Evolutionary conservation across 2,329 filamentous ascomycete genomes (phyloP).

Genomic region (Trichoderma citrinoviride): DNA sequence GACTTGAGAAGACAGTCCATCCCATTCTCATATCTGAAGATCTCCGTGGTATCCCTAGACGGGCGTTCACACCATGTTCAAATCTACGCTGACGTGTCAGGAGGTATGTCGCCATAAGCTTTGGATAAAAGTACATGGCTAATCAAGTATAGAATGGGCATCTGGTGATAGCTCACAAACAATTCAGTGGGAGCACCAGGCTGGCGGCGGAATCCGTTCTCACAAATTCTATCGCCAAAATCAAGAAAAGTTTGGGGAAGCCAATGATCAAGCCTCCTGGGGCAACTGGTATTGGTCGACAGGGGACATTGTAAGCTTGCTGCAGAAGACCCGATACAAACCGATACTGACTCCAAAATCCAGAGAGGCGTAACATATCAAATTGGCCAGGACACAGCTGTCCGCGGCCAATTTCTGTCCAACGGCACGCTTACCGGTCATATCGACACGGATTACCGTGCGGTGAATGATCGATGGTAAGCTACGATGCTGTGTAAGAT

Average conservation of each 20-base stretch:
- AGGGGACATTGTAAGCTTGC: slow-evolving; percentile 41
- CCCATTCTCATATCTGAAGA: slow-evolving; percentile 67
- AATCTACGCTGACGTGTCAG: slow-evolving; percentile 68
- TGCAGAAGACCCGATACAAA: not conserved
- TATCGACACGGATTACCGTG: slow-evolving; percentile 60
- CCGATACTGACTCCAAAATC: not conserved
- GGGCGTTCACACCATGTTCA: slow-evolving; percentile 62
- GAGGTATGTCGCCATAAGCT: slow-evolving; percentile 22
- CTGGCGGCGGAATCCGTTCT: slow-evolving; percentile 53
- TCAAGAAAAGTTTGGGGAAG: slow-evolving; percentile 67
- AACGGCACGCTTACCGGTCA: slow-evolving; percentile 62
- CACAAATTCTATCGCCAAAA: slow-evolving; percentile 60
- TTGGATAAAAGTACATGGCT: not conserved
- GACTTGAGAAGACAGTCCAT: slow-evolving; percentile 67
- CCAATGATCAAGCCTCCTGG: slow-evolving; percentile 73
- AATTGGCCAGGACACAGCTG: slow-evolving; percentile 62
- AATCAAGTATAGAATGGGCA: slow-evolving; percentile 59
- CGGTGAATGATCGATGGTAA: slow-evolving; percentile 37
- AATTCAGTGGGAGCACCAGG: slow-evolving; percentile 62
- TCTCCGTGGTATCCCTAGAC: slow-evolving; percentile 61
- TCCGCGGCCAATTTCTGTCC: slow-evolving; percentile 65
- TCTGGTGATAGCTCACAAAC: slow-evolving; percentile 57
- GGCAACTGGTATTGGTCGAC: slow-evolving; percentile 76
- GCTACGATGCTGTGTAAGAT: slow-evolving; percentile 24
- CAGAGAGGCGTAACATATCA: slow-evolving; percentile 59